phyloP scores from a whole-genome alignment of 192 early-diverging fungal genomes.

The Coemansia sp. region DNA sequence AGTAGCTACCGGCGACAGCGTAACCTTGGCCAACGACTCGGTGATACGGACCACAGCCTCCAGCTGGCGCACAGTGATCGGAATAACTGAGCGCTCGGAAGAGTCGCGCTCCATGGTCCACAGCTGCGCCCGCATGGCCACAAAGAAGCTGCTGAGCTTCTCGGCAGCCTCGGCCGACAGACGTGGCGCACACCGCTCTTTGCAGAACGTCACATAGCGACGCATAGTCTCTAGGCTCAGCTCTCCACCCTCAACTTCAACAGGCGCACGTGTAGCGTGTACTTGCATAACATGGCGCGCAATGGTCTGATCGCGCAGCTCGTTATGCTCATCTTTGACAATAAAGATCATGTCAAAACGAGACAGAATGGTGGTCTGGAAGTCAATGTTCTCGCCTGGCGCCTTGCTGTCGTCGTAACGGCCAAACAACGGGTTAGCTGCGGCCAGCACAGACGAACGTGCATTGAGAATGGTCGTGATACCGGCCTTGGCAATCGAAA shows the following conservation, averaged over 20 bases:
- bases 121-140: constrained; percentile 83
- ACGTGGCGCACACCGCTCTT: constrained; percentile 89
- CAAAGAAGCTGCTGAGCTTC: constrained; percentile 92
- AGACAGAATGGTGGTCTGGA: constrained; percentile 99
- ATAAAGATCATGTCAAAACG: constrained; percentile 99
- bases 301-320: constrained; percentile 85
- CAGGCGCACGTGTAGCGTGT: constrained; percentile 75
- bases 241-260: constrained; percentile 71
- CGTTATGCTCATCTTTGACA: constrained; percentile 96
- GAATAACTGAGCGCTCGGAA: constrained; percentile 78
- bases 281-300: constrained; percentile 96
- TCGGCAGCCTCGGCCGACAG: constrained; percentile 84
- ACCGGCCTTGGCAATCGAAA: constrained; percentile 99
- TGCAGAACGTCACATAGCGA: constrained; percentile 95
- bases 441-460: constrained; percentile 93
- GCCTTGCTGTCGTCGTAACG: constrained; percentile 98
- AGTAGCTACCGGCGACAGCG: constrained; percentile 78
- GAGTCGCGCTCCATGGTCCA: constrained; percentile 73
- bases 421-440: constrained; percentile 98
- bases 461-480: constrained; percentile 99
- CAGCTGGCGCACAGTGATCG: constrained; percentile 94
- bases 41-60: constrained; percentile 99
- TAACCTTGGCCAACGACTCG: constrained; percentile 96
- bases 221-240: constrained; percentile 94
- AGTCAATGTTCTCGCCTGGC: constrained; percentile 99